Evolutionary conservation across 768 basidiomycete species (phyloP).

Genomic region (Dendrothele bispora): DNA sequence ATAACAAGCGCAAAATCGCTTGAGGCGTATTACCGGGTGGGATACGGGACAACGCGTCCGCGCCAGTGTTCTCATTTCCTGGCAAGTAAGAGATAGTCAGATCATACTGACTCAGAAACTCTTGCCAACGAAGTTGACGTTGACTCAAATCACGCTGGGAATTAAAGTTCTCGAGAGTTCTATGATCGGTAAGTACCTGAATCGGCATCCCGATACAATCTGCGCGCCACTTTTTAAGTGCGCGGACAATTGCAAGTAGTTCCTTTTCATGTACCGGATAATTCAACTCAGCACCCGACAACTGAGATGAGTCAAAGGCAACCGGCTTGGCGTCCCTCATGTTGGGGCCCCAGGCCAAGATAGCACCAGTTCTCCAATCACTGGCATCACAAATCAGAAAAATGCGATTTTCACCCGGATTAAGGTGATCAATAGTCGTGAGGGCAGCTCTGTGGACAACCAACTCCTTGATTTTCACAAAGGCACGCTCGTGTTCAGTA

Average conservation of each 20-base stretch:
- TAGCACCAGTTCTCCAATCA: constrained; percentile 21
- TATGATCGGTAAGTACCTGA: constrained; percentile 30
- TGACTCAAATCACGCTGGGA: constrained; percentile 24
- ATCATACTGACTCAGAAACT: constrained; percentile 31
- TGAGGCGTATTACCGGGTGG: no score
- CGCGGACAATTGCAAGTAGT: constrained; percentile 26
- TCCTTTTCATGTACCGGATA: constrained; percentile 16
- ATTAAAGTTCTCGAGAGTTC: constrained; percentile 26
- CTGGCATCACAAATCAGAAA: constrained; percentile 29
- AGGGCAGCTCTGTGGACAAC: constrained; percentile 22
- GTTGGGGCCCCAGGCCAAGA: constrained; percentile 19
- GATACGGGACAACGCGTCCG: constrained; percentile 32
- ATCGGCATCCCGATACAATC: constrained; percentile 11
- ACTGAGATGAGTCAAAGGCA: constrained; percentile 20
- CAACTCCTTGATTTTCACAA: constrained; percentile 22
- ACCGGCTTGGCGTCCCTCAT: constrained; percentile 27
- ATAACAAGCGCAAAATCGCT: background rate
- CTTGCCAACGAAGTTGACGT: constrained; percentile 24
- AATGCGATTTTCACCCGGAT: constrained; percentile 21
- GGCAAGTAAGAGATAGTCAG: constrained; percentile 29
- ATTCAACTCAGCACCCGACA: constrained; percentile 19
- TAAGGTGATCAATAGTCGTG: constrained; percentile 26
- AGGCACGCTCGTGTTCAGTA: constrained; percentile 13
- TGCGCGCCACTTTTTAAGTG: constrained; percentile 15
- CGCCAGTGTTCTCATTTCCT: constrained; percentile 30